Conservation (phyloP, 768 basidiomycete genomes). For the Boletus vinaceobasis region DNA sequence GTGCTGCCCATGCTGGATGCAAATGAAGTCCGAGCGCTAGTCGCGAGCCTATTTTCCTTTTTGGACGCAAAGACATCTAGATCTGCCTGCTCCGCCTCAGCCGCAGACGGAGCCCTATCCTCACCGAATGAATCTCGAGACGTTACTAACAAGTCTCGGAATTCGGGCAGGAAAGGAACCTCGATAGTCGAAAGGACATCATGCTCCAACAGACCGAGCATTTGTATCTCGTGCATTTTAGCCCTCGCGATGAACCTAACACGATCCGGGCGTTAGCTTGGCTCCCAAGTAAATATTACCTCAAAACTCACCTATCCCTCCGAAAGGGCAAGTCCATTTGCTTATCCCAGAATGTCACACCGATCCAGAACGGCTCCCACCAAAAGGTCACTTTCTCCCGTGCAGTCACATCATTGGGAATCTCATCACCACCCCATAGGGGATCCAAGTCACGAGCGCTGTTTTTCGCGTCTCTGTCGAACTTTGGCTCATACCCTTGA, state of each 20-base stretch:
- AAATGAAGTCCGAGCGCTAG: constrained; percentile 37
- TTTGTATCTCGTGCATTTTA: constrained; percentile 97
- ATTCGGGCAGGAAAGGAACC: constrained; percentile 69
- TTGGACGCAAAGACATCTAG: constrained; percentile 59
- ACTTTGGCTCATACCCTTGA: constrained; percentile 57
- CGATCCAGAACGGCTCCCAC: constrained; percentile 91
- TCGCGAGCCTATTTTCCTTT: constrained; percentile 34
- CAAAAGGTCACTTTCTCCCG: constrained; percentile 61
- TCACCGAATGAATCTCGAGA: constrained; percentile 34
- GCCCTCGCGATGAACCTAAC: constrained; percentile 85
- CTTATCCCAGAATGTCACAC: constrained; percentile 80
- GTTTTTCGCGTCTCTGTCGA: constrained; percentile 47
- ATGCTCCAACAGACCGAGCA: constrained; percentile 88
- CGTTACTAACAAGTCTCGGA: constrained; percentile 28
- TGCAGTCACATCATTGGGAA: constrained; percentile 31
- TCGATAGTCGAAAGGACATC: constrained; percentile 88
- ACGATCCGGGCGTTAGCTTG: constrained; percentile 1
- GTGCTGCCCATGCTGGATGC: constrained; percentile 41
- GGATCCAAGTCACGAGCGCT: constrained; percentile 57
- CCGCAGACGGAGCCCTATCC: constrained; percentile 39
- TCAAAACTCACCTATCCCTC: constrained; percentile 55
- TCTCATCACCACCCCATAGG: constrained; percentile 70
- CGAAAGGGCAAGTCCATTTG: constrained; percentile 85
- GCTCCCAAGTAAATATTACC: background rate
- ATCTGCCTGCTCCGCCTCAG: constrained; percentile 73